phyloP scores from a whole-genome alignment of 495 filamentous ascomycete genomes.

The Xylaria longipes region DNA sequence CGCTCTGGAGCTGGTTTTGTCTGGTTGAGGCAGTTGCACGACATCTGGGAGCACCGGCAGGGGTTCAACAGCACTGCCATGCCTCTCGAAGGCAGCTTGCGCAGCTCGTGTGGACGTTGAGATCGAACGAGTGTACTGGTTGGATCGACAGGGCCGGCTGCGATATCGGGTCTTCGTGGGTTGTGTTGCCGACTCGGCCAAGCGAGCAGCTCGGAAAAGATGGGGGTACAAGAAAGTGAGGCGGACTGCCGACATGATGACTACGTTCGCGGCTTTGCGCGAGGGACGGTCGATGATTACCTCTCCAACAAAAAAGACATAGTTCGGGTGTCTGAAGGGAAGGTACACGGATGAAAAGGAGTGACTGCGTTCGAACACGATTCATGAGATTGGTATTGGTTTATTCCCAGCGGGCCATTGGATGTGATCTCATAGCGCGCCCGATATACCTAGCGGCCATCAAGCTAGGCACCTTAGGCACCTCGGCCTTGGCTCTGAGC shows the following conservation, averaged over 20 bases:
- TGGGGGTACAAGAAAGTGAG: conserved; percentile 80
- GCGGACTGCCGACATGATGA: conserved; percentile 68
- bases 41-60: conserved; percentile 35
- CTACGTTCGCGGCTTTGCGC: conserved; percentile 25
- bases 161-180: conserved; percentile 53
- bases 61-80: conserved; percentile 72
- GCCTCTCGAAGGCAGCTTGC: conserved; percentile 53
- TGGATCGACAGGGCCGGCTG: conserved; percentile 42
- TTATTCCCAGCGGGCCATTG: background rate
- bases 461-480: conserved; percentile 12
- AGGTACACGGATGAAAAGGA: conserved; percentile 4
- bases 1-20: conserved; percentile 30
- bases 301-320: conserved; percentile 30
- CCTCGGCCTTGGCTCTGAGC: conserved; percentile 5
- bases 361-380: background rate
- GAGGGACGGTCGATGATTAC: background rate
- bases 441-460: conserved; percentile 2
- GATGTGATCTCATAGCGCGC: conserved; percentile 19
- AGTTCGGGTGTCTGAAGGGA: background rate
- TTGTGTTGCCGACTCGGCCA: conserved; percentile 44
- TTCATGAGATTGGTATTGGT: background rate
- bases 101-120: conserved; percentile 40
- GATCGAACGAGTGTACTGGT: conserved; percentile 40
- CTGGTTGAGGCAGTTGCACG: conserved; percentile 29
- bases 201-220: conserved; percentile 57